Percentiles rank a stretch among this genome's conserved stretches.
phyloP scores from a whole-genome alignment of 805 yeast genomes.

The Yarrowia alimentaria region DNA sequence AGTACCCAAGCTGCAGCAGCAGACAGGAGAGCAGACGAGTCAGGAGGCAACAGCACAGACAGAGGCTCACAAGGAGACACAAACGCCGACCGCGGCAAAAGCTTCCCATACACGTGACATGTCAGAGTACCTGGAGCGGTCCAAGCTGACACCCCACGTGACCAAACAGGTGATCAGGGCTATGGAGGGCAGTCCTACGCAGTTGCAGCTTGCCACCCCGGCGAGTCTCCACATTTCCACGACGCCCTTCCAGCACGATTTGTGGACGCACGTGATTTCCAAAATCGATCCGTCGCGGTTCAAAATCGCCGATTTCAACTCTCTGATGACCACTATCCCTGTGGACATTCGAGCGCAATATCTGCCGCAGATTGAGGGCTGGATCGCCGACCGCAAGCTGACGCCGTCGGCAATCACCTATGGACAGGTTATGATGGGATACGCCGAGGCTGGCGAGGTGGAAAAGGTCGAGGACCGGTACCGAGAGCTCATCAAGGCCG shows the following conservation, averaged over 20 bases:
- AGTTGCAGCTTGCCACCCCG: neutral
- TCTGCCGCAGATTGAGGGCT: slow-evolving; percentile 3
- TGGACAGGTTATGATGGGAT: slow-evolving; percentile 21
- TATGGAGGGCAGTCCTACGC: neutral
- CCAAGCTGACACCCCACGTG: slow-evolving; percentile 4
- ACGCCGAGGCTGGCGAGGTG: slow-evolving; percentile 20
- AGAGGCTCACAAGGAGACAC: neutral
- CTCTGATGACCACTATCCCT: slow-evolving; percentile 21
- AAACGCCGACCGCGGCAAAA: neutral
- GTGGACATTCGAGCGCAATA: slow-evolving; percentile 12
- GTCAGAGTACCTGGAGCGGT: slow-evolving; percentile 6
- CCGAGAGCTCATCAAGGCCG: neutral
- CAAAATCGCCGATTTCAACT: slow-evolving; percentile 7
- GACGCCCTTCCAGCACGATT: neutral
- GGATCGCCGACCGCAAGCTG: neutral
- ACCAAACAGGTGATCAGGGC: neutral
- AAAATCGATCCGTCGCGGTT: neutral
- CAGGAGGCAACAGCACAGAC: too few species aligned
- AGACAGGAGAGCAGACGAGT: neutral
- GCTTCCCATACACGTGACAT: too few species aligned
- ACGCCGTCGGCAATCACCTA: neutral
- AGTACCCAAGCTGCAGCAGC: too few species aligned
- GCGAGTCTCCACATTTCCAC: slow-evolving; percentile 10
- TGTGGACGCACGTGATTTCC: slow-evolving; percentile 8
- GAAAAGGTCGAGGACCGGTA: slow-evolving; percentile 6